Evolutionary conservation across 1,139 yeast genomes (phyloP).

Genomic region (Kodamaea sp.): DNA sequence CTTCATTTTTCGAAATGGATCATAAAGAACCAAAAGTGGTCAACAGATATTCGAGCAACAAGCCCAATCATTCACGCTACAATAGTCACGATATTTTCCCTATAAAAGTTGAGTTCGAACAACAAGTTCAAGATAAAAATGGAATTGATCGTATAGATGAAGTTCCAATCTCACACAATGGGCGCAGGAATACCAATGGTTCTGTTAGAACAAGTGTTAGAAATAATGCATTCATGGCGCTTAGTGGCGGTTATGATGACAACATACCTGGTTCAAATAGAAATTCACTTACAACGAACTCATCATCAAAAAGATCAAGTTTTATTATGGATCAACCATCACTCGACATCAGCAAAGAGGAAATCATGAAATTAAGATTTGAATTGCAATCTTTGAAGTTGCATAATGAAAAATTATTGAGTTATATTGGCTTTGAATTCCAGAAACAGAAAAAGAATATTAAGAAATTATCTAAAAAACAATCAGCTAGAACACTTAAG

Average conservation of each 20-base stretch:
- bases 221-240: constrained; percentile 24
- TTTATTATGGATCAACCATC: constrained; percentile 29
- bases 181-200: background rate
- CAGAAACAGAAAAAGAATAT: constrained; percentile 48
- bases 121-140: constrained; percentile 8
- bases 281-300: constrained; percentile 18
- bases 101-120: constrained; percentile 44
- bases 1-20: constrained; percentile 20
- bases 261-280: constrained; percentile 18
- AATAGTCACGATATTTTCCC: constrained; percentile 46
- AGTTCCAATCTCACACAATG: constrained; percentile 4
- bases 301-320: constrained; percentile 41
- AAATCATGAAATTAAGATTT: constrained; percentile 49
- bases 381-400: constrained; percentile 52
- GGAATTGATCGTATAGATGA: constrained; percentile 9
- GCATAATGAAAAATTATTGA: constrained; percentile 54
- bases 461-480: constrained; percentile 39
- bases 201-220: constrained; percentile 14
- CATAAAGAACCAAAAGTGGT: constrained; percentile 8
- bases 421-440: constrained; percentile 55
- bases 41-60: constrained; percentile 29
- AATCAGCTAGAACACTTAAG: constrained; percentile 21
- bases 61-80: constrained; percentile 39
- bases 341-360: constrained; percentile 45
- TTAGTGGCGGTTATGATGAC: constrained; percentile 19